A percentile compares a stretch with the other conserved stretches of the same genome.
These are phyloP conservation scores for Aspergillus sp. DNA, from an alignment of 2,329 filamentous ascomycete species.

Conservation along the genomic window DNA sequence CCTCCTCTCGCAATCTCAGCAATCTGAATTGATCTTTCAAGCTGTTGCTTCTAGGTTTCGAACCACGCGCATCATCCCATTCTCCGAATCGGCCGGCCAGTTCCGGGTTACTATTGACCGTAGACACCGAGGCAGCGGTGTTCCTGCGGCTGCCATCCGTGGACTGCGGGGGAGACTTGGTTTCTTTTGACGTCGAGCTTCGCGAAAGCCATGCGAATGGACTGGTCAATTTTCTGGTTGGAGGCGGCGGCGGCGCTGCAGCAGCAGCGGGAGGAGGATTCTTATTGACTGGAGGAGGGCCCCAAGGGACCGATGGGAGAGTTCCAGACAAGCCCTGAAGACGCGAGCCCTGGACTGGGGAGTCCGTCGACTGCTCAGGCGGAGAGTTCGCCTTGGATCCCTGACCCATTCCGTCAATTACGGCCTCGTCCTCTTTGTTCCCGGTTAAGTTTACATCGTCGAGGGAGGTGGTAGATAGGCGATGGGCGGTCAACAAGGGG, in stretches of 20 bases:
- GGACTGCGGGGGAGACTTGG: slow-evolving; percentile 47
- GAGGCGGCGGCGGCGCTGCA: slow-evolving; percentile 33
- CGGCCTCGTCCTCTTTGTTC: slow-evolving; percentile 49
- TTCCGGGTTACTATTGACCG: slow-evolving; percentile 72
- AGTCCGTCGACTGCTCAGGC: slow-evolving; percentile 22
- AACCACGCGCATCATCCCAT: slow-evolving; percentile 43
- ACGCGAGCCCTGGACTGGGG: slow-evolving; percentile 25
- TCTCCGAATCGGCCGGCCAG: slow-evolving; percentile 71
- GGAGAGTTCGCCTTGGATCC: slow-evolving; percentile 17
- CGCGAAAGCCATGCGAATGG: slow-evolving; percentile 82
- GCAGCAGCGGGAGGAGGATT: slow-evolving; percentile 32
- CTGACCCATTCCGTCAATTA: slow-evolving; percentile 1
- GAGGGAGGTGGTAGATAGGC: slow-evolving; percentile 52
- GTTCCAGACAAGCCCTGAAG: slow-evolving; percentile 60
- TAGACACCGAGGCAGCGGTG: slow-evolving; percentile 72
- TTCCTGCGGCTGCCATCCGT: slow-evolving; percentile 51
- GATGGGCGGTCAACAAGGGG: slow-evolving; percentile 46
- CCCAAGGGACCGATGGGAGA: slow-evolving; percentile 68
- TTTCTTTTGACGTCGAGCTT: slow-evolving; percentile 52
- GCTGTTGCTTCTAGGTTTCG: slow-evolving; percentile 52
- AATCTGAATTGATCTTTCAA: slow-evolving; percentile 73
- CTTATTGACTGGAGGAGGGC: slow-evolving; percentile 46
- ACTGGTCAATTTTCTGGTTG: slow-evolving; percentile 68
- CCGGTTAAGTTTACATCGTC: slow-evolving; percentile 59
- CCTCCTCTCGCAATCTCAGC: slow-evolving; percentile 68